Percentiles rank a stretch among this genome's conserved stretches.
Conservation (phyloP, 805 yeast genomes). For the Sugiyamaella chiloensis region DNA sequence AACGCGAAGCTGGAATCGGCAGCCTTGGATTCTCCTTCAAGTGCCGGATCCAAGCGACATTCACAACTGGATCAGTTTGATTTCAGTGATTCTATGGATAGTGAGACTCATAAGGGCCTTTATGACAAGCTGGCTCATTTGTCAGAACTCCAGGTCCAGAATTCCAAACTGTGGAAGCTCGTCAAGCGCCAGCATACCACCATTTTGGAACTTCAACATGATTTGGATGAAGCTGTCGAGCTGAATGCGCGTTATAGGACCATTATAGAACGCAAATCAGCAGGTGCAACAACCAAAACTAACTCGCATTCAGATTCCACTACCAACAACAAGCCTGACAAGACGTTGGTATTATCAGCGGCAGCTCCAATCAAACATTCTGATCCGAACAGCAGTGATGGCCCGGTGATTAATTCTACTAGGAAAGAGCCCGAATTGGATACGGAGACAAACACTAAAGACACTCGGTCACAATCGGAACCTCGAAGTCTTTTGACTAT, state of each 20-base stretch:
- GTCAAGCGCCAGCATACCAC: conserved; percentile 25
- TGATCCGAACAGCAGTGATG: too few species aligned
- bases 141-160: conserved; percentile 22
- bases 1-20: not conserved
- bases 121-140: conserved; percentile 21
- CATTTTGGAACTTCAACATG: conserved; percentile 25
- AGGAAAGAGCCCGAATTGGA: too few species aligned
- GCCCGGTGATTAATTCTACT: too few species aligned
- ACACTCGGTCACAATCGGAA: too few species aligned
- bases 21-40: not conserved
- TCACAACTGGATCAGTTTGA: not conserved
- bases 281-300: not conserved
- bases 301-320: too few species aligned
- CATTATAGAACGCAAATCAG: conserved; percentile 3
- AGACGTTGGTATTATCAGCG: too few species aligned
- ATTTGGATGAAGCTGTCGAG: conserved; percentile 19
- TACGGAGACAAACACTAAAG: too few species aligned
- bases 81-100: not conserved
- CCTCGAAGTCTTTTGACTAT: too few species aligned
- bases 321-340: too few species aligned
- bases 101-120: not conserved
- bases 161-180: conserved; percentile 26
- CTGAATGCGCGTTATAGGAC: conserved; percentile 15
- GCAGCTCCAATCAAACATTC: too few species aligned
- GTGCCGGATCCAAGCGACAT: not conserved